A percentile compares a stretch with the other conserved stretches of the same genome.
These are phyloP conservation scores for Coemansia sp. DNA, from an alignment of 192 early-diverging fungal species.

Conservation along the genomic window DNA sequence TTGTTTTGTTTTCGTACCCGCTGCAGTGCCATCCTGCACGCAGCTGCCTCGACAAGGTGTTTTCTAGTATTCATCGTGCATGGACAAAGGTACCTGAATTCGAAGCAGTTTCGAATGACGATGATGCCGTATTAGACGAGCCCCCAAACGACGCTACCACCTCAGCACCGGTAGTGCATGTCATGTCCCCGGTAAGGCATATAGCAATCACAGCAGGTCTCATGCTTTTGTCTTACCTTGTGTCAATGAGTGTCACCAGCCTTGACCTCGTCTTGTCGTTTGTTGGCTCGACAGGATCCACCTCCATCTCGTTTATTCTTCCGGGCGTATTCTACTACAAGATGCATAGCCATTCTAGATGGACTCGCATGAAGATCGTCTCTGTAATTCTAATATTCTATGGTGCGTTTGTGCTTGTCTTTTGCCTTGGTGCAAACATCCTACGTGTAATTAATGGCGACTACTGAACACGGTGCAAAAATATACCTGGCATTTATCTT, in stretches of 20 bases:
- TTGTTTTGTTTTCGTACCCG: constrained; percentile 90
- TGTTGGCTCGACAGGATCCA: constrained; percentile 96
- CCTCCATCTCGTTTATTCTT: constrained; percentile 93
- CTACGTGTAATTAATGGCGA: constrained; percentile 34
- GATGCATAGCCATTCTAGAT: constrained; percentile 63
- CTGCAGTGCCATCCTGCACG: constrained; percentile 92
- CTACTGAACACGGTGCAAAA: background rate
- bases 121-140: background rate
- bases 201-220: constrained; percentile 68
- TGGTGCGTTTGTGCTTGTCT: constrained; percentile 78
- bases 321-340: constrained; percentile 93
- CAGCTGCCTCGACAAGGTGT: constrained; percentile 85
- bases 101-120: constrained; percentile 23
- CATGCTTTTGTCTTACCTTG: constrained; percentile 66
- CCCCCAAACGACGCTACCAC: constrained; percentile 22
- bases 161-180: constrained; percentile 30
- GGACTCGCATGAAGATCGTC: constrained; percentile 65
- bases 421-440: constrained; percentile 74
- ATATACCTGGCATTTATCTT: background rate
- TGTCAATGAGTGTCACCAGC: constrained; percentile 75
- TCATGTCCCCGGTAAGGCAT: constrained; percentile 54
- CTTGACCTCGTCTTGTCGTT: constrained; percentile 84
- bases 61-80: constrained; percentile 37
- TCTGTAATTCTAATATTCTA: constrained; percentile 64
- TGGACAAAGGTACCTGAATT: constrained; percentile 38